phyloP scores from a whole-genome alignment of 331 rosid species.

The Quercus phellos region DNA sequence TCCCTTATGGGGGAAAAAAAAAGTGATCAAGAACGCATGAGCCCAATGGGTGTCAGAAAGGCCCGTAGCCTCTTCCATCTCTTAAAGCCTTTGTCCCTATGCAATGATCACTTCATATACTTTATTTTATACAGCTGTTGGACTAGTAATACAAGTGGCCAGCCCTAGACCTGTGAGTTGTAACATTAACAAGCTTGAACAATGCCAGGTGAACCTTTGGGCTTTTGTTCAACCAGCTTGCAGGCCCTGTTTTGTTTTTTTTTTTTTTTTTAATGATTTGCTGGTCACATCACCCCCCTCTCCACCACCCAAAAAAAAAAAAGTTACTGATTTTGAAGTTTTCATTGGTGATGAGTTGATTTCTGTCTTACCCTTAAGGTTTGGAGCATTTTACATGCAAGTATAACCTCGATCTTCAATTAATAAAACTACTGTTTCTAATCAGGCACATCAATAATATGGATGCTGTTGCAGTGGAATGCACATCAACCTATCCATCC shows the following conservation, averaged over 20 bases:
- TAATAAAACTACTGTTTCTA: conserved; percentile 9
- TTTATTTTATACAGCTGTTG: no score
- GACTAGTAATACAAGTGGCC: no score
- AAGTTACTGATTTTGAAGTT: not conserved
- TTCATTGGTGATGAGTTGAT: not conserved
- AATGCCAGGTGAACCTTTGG: not conserved
- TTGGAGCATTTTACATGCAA: conserved; percentile 4
- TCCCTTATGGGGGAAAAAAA: not conserved
- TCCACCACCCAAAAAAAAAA: not conserved
- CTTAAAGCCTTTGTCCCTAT: not conserved
- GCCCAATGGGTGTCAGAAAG: not conserved
- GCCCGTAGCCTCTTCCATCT: not conserved
- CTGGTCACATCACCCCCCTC: not conserved
- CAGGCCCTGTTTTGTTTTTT: not conserved
- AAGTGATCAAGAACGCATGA: not conserved
- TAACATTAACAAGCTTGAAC: not conserved
- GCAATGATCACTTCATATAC: not conserved
- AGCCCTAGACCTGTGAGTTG: no score
- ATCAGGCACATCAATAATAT: conserved; percentile 73
- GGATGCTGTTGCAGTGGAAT: conserved; percentile 95
- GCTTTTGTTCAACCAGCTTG: not conserved
- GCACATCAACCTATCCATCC: conserved; percentile 37
- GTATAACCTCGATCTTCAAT: not conserved
- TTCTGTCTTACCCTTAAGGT: conserved; percentile 2
- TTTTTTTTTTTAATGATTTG: not conserved